Base-by-base conservation (phyloP, 1,284 basidiomycete genomes). In the Rhodotorula sp. region DNA sequence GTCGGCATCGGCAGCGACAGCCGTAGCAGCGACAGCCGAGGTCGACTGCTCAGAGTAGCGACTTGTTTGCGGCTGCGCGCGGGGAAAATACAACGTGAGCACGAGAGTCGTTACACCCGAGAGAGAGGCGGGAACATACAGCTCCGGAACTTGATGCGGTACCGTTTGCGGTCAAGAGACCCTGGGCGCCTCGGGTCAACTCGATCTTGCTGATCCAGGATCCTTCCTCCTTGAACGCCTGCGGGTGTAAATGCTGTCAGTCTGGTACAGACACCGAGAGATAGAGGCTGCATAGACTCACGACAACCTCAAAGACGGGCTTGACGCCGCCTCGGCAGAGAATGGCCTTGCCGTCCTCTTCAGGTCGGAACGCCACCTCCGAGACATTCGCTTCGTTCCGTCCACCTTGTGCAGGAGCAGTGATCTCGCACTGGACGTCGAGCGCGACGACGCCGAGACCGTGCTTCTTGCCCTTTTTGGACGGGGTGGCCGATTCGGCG, bases 51-150 rank as follows among this genome's bases (percentile, higher is more conserved):
- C 75, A 6, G 62, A 66, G 68, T 76, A 74, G 23, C 75, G 72
- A 5, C 68, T 28, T 14, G 75, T 68, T 60, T 64, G 59, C 31
- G 72, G 64, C 75, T 76, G 58, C 6, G 18, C 26, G 16, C 26
- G 34, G 26, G 59, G 73, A 62, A 16, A 5, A 8, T 59, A 16
- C 58, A 57, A 1, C 28, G 45, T 21, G 1, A 31, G 43, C 19
- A 6, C 26, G 3, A 1, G 19, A 16, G 18, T 5, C n/a, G 2
- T 19, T 2, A 21, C n/a, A 15, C 14, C 2, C 31, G 8, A 16
- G 38, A 45, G 1, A 34, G 28, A 70, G 50, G 34, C 52, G 54
- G n/a, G 3, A 4, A 86, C 92, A 78, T 80, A 95, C 93, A 91
- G 91, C 70, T 10, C 72, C 70, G 14, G 66, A 61, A 16, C 31